A percentile compares a stretch with the other conserved stretches of the same genome.
phyloP scores from a whole-genome alignment of 2,329 filamentous ascomycete species.

The Onygena corvina region DNA sequence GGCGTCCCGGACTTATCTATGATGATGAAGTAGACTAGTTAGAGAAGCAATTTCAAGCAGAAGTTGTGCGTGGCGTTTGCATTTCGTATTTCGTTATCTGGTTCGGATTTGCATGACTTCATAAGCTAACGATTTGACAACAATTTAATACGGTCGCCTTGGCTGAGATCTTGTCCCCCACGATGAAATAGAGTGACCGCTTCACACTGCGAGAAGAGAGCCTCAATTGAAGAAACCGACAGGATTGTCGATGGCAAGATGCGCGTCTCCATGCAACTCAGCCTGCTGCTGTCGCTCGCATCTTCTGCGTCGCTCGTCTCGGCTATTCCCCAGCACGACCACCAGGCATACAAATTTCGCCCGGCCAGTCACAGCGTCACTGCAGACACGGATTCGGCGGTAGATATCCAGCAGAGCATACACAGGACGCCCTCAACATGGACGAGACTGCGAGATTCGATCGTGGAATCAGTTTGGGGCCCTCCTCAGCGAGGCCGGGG shows the following conservation, averaged over 20 bases:
- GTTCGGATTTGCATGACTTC: no score
- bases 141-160: no score
- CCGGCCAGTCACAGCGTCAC: slow-evolving; percentile 19
- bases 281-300: slow-evolving; percentile 1
- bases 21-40: background rate
- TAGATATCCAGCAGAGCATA: slow-evolving; percentile 21
- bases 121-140: no score
- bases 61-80: background rate
- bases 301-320: slow-evolving; percentile 8
- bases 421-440: slow-evolving; percentile 24
- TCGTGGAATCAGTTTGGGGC: slow-evolving; percentile 36
- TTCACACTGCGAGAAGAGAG: background rate
- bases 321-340: slow-evolving; percentile 9
- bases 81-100: background rate
- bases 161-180: background rate
- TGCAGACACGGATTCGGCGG: slow-evolving; percentile 21
- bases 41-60: background rate
- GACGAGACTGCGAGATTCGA: slow-evolving; percentile 31
- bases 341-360: slow-evolving; percentile 8
- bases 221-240: background rate
- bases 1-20: background rate
- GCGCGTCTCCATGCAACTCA: background rate
- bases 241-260: slow-evolving; percentile 3
- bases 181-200: slow-evolving; percentile 3
- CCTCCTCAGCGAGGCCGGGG: slow-evolving; percentile 19